phyloP scores from a whole-genome alignment of 495 filamentous ascomycete species.

The Cercophora sp. region DNA sequence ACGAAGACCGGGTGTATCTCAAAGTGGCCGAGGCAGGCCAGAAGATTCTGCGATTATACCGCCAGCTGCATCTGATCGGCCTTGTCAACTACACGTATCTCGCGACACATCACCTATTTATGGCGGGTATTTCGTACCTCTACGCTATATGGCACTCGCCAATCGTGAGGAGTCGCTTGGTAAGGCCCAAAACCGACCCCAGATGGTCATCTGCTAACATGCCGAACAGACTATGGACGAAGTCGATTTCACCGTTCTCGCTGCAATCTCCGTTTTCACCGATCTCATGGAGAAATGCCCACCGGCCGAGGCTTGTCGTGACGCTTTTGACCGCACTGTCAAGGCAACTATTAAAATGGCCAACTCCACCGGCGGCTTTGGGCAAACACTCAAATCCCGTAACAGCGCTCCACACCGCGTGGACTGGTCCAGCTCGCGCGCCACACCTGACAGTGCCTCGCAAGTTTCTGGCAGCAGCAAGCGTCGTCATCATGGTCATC shows the following conservation, averaged over 20 bases:
- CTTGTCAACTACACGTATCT: slow-evolving; percentile 95
- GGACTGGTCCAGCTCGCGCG: slow-evolving; percentile 9
- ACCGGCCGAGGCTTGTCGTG: slow-evolving; percentile 66
- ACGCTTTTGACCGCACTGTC: slow-evolving; percentile 93
- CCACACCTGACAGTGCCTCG: slow-evolving; percentile 13
- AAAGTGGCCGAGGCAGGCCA: slow-evolving; percentile 94
- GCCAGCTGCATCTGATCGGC: slow-evolving; percentile 80
- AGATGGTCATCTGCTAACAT: slow-evolving; percentile 24
- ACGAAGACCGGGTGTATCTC: slow-evolving; percentile 85
- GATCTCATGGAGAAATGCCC: slow-evolving; percentile 42
- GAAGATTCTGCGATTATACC: slow-evolving; percentile 84
- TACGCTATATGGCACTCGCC: slow-evolving; percentile 97
- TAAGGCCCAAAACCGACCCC: slow-evolving; percentile 40
- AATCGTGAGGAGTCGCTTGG: slow-evolving; percentile 75
- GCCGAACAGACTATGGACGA: slow-evolving; percentile 74
- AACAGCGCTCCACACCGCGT: neutral
- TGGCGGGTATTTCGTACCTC: slow-evolving; percentile 94
- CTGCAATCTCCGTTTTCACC: slow-evolving; percentile 65
- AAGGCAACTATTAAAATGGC: slow-evolving; percentile 93
- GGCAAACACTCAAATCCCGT: slow-evolving; percentile 30
- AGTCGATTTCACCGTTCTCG: slow-evolving; percentile 91
- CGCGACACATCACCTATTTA: slow-evolving; percentile 96
- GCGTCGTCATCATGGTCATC: slow-evolving; percentile 21
- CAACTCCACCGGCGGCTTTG: slow-evolving; percentile 76
- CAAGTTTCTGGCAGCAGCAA: slow-evolving; percentile 3